These are phyloP conservation scores for Chenopodium formosanum DNA, from an alignment of 148 eudicot species.

Conservation along the genomic window DNA sequence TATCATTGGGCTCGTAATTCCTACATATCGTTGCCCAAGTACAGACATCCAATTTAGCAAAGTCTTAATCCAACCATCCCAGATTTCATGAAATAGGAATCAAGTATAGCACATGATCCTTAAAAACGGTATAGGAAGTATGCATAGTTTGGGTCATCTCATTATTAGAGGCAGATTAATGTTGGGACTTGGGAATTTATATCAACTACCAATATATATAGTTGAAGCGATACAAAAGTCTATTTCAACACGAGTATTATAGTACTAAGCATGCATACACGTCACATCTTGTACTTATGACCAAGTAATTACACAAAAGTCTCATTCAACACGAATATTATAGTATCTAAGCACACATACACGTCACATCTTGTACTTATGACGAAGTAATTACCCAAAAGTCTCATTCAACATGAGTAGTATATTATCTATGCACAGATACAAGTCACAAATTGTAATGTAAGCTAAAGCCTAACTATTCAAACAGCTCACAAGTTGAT, in stretches of 20 bases:
- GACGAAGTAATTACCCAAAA: too few relatives aligned
- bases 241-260: too few relatives aligned
- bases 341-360: conserved; percentile 13
- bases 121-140: neutral
- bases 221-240: too few relatives aligned
- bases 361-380: neutral
- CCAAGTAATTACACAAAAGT: too few relatives aligned
- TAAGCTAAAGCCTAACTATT: too few relatives aligned
- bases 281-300: neutral
- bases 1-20: neutral
- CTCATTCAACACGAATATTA: too few relatives aligned
- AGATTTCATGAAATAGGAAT: neutral
- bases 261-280: neutral
- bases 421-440: too few relatives aligned
- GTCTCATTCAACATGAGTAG: too few relatives aligned
- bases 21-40: too few relatives aligned
- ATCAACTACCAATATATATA: too few relatives aligned
- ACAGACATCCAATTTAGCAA: neutral
- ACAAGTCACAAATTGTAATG: neutral
- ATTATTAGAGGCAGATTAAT: neutral
- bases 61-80: neutral
- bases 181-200: too few relatives aligned
- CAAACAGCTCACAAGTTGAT: too few relatives aligned
- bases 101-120: neutral
- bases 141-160: neutral